Conservation (phyloP, 192 early-diverging fungal genomes). For the Dissophora ornata region DNA sequence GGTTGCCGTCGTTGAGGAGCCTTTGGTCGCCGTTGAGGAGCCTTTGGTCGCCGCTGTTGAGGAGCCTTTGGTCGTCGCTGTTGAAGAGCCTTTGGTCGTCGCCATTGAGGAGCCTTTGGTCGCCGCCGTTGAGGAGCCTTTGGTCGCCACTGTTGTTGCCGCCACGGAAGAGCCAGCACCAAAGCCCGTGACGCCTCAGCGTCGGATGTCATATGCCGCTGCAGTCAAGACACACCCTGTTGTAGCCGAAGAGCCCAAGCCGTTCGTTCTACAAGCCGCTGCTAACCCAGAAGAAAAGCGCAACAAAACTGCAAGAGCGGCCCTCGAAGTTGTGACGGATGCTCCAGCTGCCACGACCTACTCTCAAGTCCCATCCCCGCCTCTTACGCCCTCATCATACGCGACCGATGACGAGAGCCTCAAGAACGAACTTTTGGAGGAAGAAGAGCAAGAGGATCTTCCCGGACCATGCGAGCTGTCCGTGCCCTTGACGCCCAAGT, state of each 20-base stretch:
- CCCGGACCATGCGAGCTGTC: neutral
- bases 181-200: neutral
- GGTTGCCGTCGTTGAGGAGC: too few relatives aligned
- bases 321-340: conserved; percentile 20
- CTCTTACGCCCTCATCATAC: conserved; percentile 29
- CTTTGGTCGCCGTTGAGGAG: too few relatives aligned
- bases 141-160: too few relatives aligned
- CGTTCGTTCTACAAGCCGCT: conserved; percentile 25
- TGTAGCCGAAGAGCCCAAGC: neutral
- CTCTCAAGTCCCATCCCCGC: conserved; percentile 42
- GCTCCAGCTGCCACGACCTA: neutral
- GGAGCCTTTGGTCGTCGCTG: too few relatives aligned
- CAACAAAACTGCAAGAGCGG: neutral
- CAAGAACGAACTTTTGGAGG: neutral
- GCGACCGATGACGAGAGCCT: neutral
- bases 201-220: neutral
- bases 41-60: too few relatives aligned
- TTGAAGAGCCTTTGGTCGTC: too few relatives aligned
- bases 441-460: neutral
- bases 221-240: neutral
- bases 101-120: too few relatives aligned
- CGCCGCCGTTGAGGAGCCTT: too few relatives aligned
- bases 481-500: conserved; percentile 17
- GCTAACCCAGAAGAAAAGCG: conserved; percentile 10
- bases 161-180: too few relatives aligned